phyloP scores from a whole-genome alignment of 1,284 basidiomycete species.

The Moesziomyces sp. region DNA sequence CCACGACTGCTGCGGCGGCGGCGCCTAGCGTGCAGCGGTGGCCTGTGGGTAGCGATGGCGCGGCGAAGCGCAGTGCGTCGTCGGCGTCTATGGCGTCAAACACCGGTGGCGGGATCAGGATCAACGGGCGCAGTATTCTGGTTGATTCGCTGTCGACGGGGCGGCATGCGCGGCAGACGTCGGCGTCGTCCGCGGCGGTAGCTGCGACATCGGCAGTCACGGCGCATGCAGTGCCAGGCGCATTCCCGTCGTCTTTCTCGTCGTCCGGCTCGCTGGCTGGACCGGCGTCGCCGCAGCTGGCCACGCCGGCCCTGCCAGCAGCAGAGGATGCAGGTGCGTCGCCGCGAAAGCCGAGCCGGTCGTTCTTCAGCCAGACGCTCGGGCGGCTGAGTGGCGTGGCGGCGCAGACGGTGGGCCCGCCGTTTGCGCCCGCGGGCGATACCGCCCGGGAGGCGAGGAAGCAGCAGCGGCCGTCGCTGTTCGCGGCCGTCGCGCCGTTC shows the following conservation, averaged over 20 bases:
- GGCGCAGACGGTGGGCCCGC: constrained; percentile 14
- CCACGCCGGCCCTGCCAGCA: background rate
- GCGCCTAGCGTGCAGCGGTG: constrained; percentile 34
- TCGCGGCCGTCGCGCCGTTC: constrained; percentile 30
- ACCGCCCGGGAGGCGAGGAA: constrained; percentile 4
- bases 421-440: constrained; percentile 13
- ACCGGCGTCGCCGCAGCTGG: constrained; percentile 1
- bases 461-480: constrained; percentile 28
- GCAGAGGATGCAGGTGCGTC: background rate
- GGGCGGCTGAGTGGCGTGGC: constrained; percentile 41
- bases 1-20: constrained; percentile 17
- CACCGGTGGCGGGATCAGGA: constrained; percentile 26
- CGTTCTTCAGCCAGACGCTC: constrained; percentile 49
- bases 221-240: constrained; percentile 37
- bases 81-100: constrained; percentile 22
- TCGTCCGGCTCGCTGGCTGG: constrained; percentile 28
- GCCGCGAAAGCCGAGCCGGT: constrained; percentile 16
- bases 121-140: constrained; percentile 44
- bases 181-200: constrained; percentile 16
- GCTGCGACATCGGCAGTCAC: constrained; percentile 31
- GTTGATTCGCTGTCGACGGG: constrained; percentile 16
- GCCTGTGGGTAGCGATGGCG: constrained; percentile 18
- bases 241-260: constrained; percentile 37
- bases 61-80: constrained; percentile 18
- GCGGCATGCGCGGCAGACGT: constrained; percentile 24